A percentile compares a stretch with the other conserved stretches of the same genome.
phyloP scores from a whole-genome alignment of 164 flowering plant species.

The Paratinospora sagittata region DNA sequence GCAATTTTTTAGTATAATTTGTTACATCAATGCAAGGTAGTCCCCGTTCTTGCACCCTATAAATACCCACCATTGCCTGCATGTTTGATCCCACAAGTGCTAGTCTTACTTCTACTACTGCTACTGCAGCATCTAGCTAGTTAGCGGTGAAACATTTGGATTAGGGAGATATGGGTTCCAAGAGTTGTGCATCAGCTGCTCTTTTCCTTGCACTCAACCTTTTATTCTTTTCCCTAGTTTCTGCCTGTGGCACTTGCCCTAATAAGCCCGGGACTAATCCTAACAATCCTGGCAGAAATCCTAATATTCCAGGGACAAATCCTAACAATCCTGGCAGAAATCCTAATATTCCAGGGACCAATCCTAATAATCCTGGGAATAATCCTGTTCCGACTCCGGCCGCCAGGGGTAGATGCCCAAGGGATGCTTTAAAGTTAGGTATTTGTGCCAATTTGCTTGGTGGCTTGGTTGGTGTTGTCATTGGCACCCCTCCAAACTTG shows the following conservation, averaged over 20 bases:
- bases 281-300: no score
- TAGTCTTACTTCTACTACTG: not conserved
- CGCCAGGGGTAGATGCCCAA: slow-evolving; percentile 33
- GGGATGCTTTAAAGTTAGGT: slow-evolving; percentile 46
- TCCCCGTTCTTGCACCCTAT: no score
- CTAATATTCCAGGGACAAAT: no score
- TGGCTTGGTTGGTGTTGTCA: slow-evolving; percentile 26
- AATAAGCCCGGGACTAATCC: slow-evolving; percentile 1
- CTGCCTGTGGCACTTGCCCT: slow-evolving; percentile 28
- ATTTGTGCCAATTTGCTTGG: slow-evolving; percentile 44
- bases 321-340: no score
- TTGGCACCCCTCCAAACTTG: slow-evolving; percentile 37
- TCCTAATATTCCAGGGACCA: no score
- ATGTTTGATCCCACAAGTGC: not conserved
- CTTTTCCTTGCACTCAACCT: slow-evolving; percentile 42
- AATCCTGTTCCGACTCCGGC: slow-evolving; percentile 11
- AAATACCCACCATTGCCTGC: no score
- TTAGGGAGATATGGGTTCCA: no score
- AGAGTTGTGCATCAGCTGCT: no score
- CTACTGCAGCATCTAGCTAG: no score
- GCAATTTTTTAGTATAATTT: no score
- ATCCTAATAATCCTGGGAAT: slow-evolving; percentile 4
- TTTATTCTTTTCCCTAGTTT: slow-evolving; percentile 34
- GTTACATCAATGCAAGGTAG: no score
- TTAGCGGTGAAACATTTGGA: not conserved